These are phyloP conservation scores for Epicoccum nigrum DNA, from an alignment of 2,329 filamentous ascomycete species.

Conservation along the genomic window DNA sequence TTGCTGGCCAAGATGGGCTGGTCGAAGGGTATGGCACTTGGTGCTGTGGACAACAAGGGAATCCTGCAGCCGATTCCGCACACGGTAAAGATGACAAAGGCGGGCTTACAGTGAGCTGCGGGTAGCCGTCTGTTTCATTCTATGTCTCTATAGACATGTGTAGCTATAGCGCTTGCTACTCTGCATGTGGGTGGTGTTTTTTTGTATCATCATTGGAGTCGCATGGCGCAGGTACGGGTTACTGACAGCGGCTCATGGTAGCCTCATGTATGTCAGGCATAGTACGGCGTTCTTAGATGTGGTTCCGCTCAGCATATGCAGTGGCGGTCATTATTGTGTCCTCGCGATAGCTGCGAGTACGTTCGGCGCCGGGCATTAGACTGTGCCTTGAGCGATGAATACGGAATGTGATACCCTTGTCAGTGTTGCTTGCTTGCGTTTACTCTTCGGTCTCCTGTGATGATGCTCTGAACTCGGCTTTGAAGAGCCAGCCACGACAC, in stretches of 20 bases:
- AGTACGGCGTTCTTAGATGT: conserved; percentile 6
- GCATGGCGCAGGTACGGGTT: background rate
- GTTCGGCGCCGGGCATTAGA: no score
- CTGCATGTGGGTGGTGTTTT: conserved; percentile 2
- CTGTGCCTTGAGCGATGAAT: no score
- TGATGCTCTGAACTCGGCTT: no score
- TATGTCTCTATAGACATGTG: no score
- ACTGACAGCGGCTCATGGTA: background rate
- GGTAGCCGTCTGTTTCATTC: background rate
- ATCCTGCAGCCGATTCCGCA: conserved; percentile 86
- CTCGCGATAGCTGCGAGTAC: no score
- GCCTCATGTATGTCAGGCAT: background rate
- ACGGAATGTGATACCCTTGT: no score
- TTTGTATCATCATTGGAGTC: conserved; percentile 12
- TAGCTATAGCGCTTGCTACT: background rate
- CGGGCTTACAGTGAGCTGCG: conserved; percentile 63
- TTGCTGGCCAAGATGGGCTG: conserved; percentile 99
- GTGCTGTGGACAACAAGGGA: conserved; percentile 82
- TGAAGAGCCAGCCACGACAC: no score
- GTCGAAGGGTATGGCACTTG: conserved; percentile 83
- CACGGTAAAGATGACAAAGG: conserved; percentile 83
- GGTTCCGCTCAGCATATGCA: background rate
- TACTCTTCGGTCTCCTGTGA: no score
- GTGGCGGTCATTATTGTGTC: background rate
- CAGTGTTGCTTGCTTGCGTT: no score